Percentiles rank a stretch among this genome's conserved stretches.
Evolutionary conservation across 495 filamentous ascomycete genomes (phyloP).

Genomic region (Penicillium robsamsonii): DNA sequence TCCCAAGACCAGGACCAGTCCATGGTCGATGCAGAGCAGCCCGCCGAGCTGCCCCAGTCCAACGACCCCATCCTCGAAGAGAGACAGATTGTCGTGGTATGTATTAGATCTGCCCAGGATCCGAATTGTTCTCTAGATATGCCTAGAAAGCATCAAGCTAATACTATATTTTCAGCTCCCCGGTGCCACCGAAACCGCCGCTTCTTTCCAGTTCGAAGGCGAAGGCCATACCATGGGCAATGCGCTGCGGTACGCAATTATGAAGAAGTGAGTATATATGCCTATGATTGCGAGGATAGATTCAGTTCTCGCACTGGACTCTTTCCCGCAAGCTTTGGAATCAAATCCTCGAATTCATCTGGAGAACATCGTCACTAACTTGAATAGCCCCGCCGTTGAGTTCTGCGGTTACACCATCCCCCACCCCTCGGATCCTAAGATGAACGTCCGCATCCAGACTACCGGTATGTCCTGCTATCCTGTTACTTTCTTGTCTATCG

Average conservation of each 20-base stretch:
- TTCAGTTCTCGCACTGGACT: background rate
- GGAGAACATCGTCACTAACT: background rate
- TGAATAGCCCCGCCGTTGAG: constrained; percentile 79
- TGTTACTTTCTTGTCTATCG: background rate
- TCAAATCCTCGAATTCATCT: background rate
- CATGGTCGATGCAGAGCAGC: constrained; percentile 52
- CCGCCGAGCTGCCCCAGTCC: constrained; percentile 36
- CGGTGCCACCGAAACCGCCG: constrained; percentile 66
- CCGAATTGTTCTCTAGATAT: background rate
- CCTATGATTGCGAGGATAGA: background rate
- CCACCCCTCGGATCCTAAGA: constrained; percentile 91
- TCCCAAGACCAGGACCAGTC: constrained; percentile 46
- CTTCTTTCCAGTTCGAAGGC: constrained; percentile 82
- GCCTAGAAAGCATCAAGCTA: background rate
- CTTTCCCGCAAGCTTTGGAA: background rate
- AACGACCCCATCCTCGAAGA: constrained; percentile 46
- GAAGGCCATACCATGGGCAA: constrained; percentile 97
- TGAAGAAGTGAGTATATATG: constrained; percentile 78
- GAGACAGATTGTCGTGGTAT: constrained; percentile 56
- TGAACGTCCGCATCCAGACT: constrained; percentile 97
- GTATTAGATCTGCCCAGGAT: constrained; percentile 21
- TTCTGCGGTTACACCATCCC: constrained; percentile 98
- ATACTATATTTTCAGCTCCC: constrained; percentile 45
- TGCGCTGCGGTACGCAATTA: constrained; percentile 88
- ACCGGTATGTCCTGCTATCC: constrained; percentile 61